Evolutionary conservation across 2,329 filamentous ascomycete species (phyloP).

Genomic region (Exophiala viscosa): DNA sequence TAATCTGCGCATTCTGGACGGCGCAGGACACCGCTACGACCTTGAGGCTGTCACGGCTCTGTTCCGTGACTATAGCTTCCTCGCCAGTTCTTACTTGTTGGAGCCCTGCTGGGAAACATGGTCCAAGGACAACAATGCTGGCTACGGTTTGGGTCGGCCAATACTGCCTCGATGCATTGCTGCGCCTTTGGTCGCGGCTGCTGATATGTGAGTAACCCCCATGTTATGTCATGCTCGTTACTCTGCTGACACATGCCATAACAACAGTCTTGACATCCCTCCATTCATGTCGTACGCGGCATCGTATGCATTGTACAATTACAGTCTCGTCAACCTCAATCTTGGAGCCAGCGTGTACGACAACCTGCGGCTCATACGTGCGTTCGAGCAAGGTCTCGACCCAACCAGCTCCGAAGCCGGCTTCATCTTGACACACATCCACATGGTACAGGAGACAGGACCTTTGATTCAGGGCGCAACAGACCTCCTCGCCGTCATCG

Average conservation of each 20-base stretch:
- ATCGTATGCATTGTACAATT: slow-evolving; percentile 62
- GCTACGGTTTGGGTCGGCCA: slow-evolving; percentile 74
- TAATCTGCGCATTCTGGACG: slow-evolving; percentile 51
- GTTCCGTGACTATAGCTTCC: slow-evolving; percentile 88
- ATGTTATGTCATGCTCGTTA: slow-evolving; percentile 4
- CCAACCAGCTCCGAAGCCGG: slow-evolving; percentile 85
- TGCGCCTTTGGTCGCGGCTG: slow-evolving; percentile 77
- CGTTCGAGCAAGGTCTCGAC: slow-evolving; percentile 86
- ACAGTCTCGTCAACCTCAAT: slow-evolving; percentile 55
- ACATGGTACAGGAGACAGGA: slow-evolving; percentile 87
- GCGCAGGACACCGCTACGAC: slow-evolving; percentile 53
- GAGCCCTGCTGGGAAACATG: slow-evolving; percentile 84
- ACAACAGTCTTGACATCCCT: slow-evolving; percentile 65
- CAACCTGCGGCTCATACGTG: slow-evolving; percentile 77
- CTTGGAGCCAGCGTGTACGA: slow-evolving; percentile 41
- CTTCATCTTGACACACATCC: slow-evolving; percentile 92
- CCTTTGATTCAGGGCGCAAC: slow-evolving; percentile 70
- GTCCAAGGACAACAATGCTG: slow-evolving; percentile 55
- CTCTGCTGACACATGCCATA: slow-evolving; percentile 26
- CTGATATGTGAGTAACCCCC: slow-evolving; percentile 68
- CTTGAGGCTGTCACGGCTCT: slow-evolving; percentile 77
- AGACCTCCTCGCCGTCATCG: slow-evolving; percentile 59
- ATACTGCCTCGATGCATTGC: slow-evolving; percentile 70
- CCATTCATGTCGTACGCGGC: slow-evolving; percentile 85
- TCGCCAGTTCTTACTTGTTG: slow-evolving; percentile 82